These are phyloP conservation scores for Kernera saxatilis DNA, from an alignment of 345 rosid species.

Conservation along the genomic window DNA sequence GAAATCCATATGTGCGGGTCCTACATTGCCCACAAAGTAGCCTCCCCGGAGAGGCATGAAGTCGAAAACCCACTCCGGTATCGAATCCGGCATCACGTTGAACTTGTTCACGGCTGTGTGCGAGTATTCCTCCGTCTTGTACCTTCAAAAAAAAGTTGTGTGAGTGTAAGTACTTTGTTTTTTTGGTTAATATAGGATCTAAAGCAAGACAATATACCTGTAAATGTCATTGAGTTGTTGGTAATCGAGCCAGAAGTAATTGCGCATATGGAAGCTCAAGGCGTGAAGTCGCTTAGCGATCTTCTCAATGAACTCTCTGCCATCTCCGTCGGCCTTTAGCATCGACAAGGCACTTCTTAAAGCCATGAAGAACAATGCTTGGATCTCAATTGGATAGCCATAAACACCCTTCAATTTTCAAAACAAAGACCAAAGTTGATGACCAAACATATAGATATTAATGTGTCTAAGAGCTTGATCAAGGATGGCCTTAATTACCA, in stretches of 20 bases:
- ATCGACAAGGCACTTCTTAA: constrained; percentile 59
- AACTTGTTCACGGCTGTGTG: constrained; percentile 73
- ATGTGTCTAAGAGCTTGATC: neutral
- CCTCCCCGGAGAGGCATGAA: constrained; percentile 69
- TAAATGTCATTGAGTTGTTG: constrained; percentile 69
- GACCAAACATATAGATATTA: neutral
- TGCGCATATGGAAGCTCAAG: constrained; percentile 60
- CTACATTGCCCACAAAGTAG: constrained; percentile 67
- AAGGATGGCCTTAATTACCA: constrained; percentile 42
- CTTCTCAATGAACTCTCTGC: constrained; percentile 57
- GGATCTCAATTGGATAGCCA: constrained; percentile 90
- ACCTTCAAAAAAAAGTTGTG: constrained; percentile 5
- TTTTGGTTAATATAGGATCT: neutral
- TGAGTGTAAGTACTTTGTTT: neutral
- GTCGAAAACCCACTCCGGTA: constrained; percentile 74
- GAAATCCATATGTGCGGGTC: constrained; percentile 78
- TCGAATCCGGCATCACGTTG: constrained; percentile 69
- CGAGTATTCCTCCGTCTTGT: constrained; percentile 69
- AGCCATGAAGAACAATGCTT: constrained; percentile 85
- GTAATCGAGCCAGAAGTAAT: constrained; percentile 69
- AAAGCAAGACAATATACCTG: constrained; percentile 19
- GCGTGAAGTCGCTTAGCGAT: constrained; percentile 63
- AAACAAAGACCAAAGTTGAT: neutral
- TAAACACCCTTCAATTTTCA: constrained; percentile 59
- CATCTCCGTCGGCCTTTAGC: constrained; percentile 70